Percentiles rank a stretch among this genome's conserved stretches.
Conservation (phyloP, 805 yeast species). For the Saccharomyces paradoxus region DNA sequence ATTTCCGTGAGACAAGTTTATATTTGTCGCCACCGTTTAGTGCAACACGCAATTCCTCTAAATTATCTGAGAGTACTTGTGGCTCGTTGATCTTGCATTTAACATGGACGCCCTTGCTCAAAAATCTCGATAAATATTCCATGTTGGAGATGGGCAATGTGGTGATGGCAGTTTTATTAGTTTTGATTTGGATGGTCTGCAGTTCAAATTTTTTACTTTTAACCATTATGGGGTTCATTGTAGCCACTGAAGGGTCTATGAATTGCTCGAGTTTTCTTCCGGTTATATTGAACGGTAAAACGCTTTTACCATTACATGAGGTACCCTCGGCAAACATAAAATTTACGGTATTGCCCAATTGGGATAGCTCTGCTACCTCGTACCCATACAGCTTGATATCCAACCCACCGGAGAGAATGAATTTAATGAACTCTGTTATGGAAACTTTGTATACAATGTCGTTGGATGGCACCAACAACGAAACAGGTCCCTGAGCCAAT, state of each 20-base stretch:
- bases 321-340: conserved; percentile 74
- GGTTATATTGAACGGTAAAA: conserved; percentile 46
- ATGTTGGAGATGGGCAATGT: conserved; percentile 20
- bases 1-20: conserved; percentile 39
- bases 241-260: conserved; percentile 4
- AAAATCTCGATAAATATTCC: conserved; percentile 14
- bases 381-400: conserved; percentile 9
- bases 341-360: conserved; percentile 36
- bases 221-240: neutral
- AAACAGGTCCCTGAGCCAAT: conserved; percentile 17
- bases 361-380: conserved; percentile 7
- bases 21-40: conserved; percentile 41
- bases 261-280: conserved; percentile 17
- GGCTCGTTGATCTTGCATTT: conserved; percentile 21
- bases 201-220: conserved; percentile 2
- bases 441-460: conserved; percentile 12
- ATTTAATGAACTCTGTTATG: conserved; percentile 12
- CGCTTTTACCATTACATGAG: conserved; percentile 71
- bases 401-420: conserved; percentile 19
- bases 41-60: conserved; percentile 24
- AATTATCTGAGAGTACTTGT: conserved; percentile 14
- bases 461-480: conserved; percentile 17
- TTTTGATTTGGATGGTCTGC: conserved; percentile 24
- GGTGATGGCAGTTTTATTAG: conserved; percentile 28
- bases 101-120: conserved; percentile 15